These are phyloP conservation scores for Suhomyces sp. DNA, from an alignment of 805 yeast genomes.

Conservation along the genomic window DNA sequence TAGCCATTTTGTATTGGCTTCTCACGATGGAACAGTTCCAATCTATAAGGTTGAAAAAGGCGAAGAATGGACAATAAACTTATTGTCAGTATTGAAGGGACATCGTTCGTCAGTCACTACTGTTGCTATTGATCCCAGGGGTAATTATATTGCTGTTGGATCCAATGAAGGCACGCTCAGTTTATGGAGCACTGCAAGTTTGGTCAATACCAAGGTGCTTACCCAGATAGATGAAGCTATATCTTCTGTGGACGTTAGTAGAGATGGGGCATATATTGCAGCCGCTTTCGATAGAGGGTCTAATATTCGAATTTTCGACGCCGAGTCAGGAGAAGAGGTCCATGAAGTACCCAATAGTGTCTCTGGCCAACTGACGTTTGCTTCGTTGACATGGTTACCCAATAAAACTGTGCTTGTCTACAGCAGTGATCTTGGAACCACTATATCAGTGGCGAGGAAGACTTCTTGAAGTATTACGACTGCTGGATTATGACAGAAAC, in stretches of 20 bases:
- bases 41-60: slow-evolving; percentile 18
- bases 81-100: slow-evolving; percentile 26
- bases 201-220: slow-evolving; percentile 37
- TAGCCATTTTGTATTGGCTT: slow-evolving; percentile 35
- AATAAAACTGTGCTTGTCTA: slow-evolving; percentile 30
- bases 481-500: no score
- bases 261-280: slow-evolving; percentile 48
- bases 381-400: slow-evolving; percentile 36
- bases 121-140: slow-evolving; percentile 52
- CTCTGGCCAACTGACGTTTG: slow-evolving; percentile 27
- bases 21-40: slow-evolving; percentile 46
- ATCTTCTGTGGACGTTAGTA: slow-evolving; percentile 35
- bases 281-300: slow-evolving; percentile 44
- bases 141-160: slow-evolving; percentile 51
- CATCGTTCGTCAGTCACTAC: slow-evolving; percentile 53
- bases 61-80: slow-evolving; percentile 4
- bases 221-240: slow-evolving; percentile 46
- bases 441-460: slow-evolving; percentile 23
- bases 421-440: slow-evolving; percentile 30
- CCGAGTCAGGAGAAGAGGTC: slow-evolving; percentile 25
- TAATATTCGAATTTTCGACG: slow-evolving; percentile 42
- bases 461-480: no score
- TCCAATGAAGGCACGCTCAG: slow-evolving; percentile 57
- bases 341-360: slow-evolving; percentile 30
- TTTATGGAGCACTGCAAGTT: slow-evolving; percentile 45